Percentiles rank a stretch among this genome's conserved stretches.
Conservation (phyloP, 768 basidiomycete species). For the Leccinum obscurum region DNA sequence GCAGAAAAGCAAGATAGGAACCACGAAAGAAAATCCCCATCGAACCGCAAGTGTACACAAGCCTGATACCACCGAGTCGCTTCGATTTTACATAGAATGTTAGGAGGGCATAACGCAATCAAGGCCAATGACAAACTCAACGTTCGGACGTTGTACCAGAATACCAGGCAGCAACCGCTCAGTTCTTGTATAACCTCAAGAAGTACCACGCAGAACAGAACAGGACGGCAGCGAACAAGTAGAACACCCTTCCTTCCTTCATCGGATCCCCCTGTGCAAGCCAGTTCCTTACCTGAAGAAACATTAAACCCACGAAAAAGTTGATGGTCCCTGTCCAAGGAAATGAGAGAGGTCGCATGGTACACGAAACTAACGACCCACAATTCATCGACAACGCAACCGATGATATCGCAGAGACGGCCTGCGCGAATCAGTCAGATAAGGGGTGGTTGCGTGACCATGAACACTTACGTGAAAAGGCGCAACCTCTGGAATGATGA, state of each 20-base stretch:
- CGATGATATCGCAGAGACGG: slow-evolving; percentile 79
- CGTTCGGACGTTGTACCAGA: not conserved
- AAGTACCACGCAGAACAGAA: slow-evolving; percentile 25
- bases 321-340: slow-evolving; percentile 69
- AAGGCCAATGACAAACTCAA: not conserved
- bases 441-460: not conserved
- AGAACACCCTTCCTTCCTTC: slow-evolving; percentile 89
- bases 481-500: slow-evolving; percentile 89
- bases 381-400: slow-evolving; percentile 73
- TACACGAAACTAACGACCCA: slow-evolving; percentile 33
- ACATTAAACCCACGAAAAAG: slow-evolving; percentile 80
- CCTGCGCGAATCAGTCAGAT: slow-evolving; percentile 39
- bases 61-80: not conserved
- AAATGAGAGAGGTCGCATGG: slow-evolving; percentile 1
- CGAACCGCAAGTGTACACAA: no score
- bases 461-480: slow-evolving; percentile 63
- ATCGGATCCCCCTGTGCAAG: slow-evolving; percentile 57
- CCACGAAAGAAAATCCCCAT: no score
- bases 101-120: slow-evolving; percentile 13
- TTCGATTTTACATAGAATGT: not conserved
- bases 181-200: slow-evolving; percentile 28
- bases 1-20: no score
- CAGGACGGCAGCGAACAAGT: slow-evolving; percentile 70
- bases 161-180: not conserved
- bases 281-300: slow-evolving; percentile 79